Evolutionary conservation across 345 rosid genomes (phyloP), one percentile per base, ranked within the genome.

Genomic region (Reutealis trisperma): DNA sequence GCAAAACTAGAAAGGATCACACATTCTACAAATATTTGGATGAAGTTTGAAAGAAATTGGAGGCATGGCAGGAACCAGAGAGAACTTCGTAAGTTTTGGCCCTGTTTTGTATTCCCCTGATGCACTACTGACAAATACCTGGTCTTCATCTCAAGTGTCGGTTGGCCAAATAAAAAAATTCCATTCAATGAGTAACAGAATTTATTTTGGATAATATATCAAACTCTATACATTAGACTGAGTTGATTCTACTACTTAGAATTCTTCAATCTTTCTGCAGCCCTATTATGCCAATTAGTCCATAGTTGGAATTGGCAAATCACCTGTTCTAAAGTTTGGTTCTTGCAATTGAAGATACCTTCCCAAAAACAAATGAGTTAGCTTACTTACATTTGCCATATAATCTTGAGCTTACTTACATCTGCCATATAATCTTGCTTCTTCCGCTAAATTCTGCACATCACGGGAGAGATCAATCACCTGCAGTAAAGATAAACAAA

Each of bases 1-100:
- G 87, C 78, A 91, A 84, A 83, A 70, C 90, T 22, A 88, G 76
- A 80, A 85, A 81, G 77, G 85, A 87, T 47, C 73, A 52, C 67
- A 30, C 80, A 1, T 27, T 76, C 11, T 74, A 79, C 70, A 85
- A 81, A 75, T 78, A 73, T 73, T 80, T 75, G 79, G 90, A 85
- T 19, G 75, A 83, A 59, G 63, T 82, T 67, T 77, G 79, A 81
- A 77, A 83, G 47, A 62, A 71, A 51, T 19, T 63, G 61, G 72
- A 71, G 82, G 49, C 51, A 70, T 45, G 34, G 27, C 37, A 54
- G 57, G 58, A 59, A 61, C 62, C 59, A 19, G 11, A 12, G 22
- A 11, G 21, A 8, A 32, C 8, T 16, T n/a, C 42, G 34, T 25
- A 60, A 11, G 61, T 68, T 60, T 69, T 49, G 22, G 55, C 34